Evolutionary conservation across 371 early-diverging fungal genomes (phyloP), one percentile per base, ranked within the genome.

Genomic region (Neoconidiobolus thromboides): DNA sequence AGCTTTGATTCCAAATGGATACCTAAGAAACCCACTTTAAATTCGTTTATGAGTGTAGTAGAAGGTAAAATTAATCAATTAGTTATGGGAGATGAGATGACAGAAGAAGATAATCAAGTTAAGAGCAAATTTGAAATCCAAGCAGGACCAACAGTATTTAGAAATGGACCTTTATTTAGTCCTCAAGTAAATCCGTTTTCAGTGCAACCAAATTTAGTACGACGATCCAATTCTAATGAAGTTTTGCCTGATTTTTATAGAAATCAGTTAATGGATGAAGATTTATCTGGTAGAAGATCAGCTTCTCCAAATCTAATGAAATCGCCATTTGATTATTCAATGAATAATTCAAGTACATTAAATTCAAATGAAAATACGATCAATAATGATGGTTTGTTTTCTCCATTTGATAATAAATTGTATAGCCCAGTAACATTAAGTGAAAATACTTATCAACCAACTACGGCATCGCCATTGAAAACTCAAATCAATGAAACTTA

Each of bases 21-120:
- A 61, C 67, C 83, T 10, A 65, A 78, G 47, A 78, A 80, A 66
- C 77, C 77, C 15, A 73, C 78, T 14, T 66, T 80, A 12, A 81
- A 81, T 52, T 77, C 79, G 5, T 66, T 85, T 0, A 81, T 79
- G 76, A 81, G 76, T 37, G 74, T 81, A 2, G 64, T 86, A 39
- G 87, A 85, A 62, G 78, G 79, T 46, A 80, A 81, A 14, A 73
- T 87, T 51, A 82, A 80, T 60, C 82, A 80, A 58, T 77, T 89
- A 64, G 77, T 82, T 42, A 76, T 76, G 52, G 83, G 83, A 4
- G 81, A 80, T 55, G 76, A 78, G 53, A 64, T 67, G 5, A 68
- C 74, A 12, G 51, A 51, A 15, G 15, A 15, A 15, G 50, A 14
- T 6, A 58, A 46, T 10, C 48, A 61, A 40, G 7, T 51, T 3